These are phyloP conservation scores for Excoecaria cochinchinensis DNA, from an alignment of 345 rosid genomes.

Conservation along the genomic window DNA sequence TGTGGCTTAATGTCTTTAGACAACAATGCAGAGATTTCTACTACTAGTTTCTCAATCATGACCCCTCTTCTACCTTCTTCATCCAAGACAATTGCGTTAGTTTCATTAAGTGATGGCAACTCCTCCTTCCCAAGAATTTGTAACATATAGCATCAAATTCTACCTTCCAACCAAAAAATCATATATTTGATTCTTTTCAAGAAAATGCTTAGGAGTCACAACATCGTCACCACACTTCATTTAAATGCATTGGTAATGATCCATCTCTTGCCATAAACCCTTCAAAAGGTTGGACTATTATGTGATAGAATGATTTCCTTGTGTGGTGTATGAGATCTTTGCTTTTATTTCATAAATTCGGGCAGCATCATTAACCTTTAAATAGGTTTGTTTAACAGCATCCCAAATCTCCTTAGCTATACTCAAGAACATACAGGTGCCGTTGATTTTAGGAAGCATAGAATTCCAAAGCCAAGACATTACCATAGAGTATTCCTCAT, in stretches of 20 bases:
- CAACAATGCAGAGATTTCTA: neutral
- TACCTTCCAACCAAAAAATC: neutral
- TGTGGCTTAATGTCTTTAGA: neutral
- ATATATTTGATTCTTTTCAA: neutral
- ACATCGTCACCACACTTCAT: neutral
- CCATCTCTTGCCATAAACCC: neutral
- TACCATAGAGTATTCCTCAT: neutral
- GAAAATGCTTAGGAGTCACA: neutral
- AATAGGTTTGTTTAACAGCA: neutral
- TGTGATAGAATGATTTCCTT: neutral
- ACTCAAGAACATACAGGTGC: neutral
- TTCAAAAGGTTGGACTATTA: neutral
- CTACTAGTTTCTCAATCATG: neutral
- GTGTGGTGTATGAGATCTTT: neutral
- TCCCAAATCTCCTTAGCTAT: constrained; percentile 1
- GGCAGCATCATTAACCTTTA: neutral
- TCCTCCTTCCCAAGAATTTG: constrained; percentile 1
- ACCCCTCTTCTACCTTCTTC: neutral
- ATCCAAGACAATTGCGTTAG: neutral
- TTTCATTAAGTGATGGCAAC: neutral
- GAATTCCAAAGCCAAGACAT: constrained; percentile 8
- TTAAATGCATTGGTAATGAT: neutral
- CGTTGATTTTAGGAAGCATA: neutral
- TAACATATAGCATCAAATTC: neutral
- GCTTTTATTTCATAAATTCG: neutral